Evolutionary conservation across 1,284 basidiomycete genomes (phyloP), one percentile per base, ranked within the genome.

Genomic region (Ustilago vetiveriae): DNA sequence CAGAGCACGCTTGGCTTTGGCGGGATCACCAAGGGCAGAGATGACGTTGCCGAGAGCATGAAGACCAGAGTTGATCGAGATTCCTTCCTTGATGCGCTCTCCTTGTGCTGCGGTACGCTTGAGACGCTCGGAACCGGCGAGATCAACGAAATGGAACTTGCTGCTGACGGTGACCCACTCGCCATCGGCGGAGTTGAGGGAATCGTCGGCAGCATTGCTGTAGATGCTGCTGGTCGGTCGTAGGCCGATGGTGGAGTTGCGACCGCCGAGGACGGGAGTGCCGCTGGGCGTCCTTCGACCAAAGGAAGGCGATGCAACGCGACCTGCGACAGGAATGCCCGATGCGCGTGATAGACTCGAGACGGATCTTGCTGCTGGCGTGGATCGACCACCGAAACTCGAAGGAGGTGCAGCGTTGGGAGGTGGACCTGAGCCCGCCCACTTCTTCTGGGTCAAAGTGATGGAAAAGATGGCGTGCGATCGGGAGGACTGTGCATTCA

Each of bases 381-480:
- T 64, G 4, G 45, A 51, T 36, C 69, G 37, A 6, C 54, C 54
- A 27, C 49, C 54, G 30, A 50, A 62, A 30, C 48, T 55, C 2
- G 57, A 59, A 3, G 62, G 57, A 23, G 65, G 57, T 11, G 51
- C 52, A 19, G 57, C 46, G 26, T 58, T 63, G 3, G 75, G 74
- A 4, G 74, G 53, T 3, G 72, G 56, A 4, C 74, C 72, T 6
- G 55, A 53, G 1, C 77, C 77, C 13, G 69, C 60, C 58, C 54
- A 75, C 53, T 73, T 71, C 39, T 65, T 70, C 33, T 77, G 95
- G 1, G 88, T 91, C 45, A 99, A 85, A 6, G 92, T 97, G 55
- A 99, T 86, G 39, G 94, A 96, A 83, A 98, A 98, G 83, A 98
- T 98, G 54, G 96, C 95, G 86, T 98, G 95, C 22, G 93, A 96